Conservation (phyloP, 2,329 filamentous ascomycete species). For the Pezicula carpinea region DNA sequence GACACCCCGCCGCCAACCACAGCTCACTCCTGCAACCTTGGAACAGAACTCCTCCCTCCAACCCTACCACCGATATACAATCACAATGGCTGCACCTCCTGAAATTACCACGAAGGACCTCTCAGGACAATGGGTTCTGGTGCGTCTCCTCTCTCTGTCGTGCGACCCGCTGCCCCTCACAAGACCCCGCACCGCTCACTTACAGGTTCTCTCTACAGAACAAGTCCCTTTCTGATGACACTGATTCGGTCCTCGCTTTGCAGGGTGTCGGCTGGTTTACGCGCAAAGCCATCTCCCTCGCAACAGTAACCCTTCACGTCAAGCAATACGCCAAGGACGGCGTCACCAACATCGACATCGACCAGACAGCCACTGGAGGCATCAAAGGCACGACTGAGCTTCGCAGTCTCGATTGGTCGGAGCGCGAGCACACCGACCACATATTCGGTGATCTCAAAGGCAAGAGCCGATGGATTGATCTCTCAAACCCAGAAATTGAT, state of each 20-base stretch:
- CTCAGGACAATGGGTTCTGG: constrained; percentile 48
- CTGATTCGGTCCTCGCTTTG: constrained; percentile 53
- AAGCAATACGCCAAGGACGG: constrained; percentile 38
- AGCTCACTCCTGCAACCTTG: background rate
- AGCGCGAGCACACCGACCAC: constrained; percentile 50
- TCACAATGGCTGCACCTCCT: constrained; percentile 49
- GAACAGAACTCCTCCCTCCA: background rate
- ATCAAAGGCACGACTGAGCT: constrained; percentile 54
- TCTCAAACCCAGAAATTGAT: constrained; percentile 28
- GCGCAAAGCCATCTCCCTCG: constrained; percentile 54
- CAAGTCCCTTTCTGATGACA: constrained; percentile 52
- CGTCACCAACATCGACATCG: constrained; percentile 49
- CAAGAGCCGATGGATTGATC: constrained; percentile 36
- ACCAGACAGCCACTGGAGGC: constrained; percentile 58
- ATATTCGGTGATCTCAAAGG: constrained; percentile 58
- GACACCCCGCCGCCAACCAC: no score
- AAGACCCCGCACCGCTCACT: background rate
- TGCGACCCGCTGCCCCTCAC: background rate
- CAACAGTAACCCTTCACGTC: constrained; percentile 47
- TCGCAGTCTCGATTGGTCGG: constrained; percentile 50
- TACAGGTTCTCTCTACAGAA: constrained; percentile 39
- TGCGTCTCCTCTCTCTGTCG: constrained; percentile 21
- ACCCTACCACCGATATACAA: background rate
- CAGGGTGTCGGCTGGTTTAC: constrained; percentile 54
- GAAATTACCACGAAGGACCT: constrained; percentile 48